Conservation (phyloP, 805 yeast species). For the Candida ulmi region DNA sequence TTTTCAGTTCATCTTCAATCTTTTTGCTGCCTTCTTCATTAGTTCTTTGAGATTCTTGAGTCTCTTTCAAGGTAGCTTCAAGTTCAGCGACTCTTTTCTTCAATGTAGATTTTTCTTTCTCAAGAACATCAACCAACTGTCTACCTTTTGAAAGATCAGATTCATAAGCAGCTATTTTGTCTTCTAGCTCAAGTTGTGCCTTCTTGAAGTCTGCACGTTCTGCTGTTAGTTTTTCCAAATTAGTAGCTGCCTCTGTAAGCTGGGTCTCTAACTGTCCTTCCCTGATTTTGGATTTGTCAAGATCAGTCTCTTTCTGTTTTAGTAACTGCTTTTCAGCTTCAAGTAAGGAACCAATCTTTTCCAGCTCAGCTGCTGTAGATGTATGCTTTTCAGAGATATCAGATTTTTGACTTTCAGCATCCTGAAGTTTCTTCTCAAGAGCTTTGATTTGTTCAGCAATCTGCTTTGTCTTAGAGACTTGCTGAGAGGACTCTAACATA, state of each 20-base stretch:
- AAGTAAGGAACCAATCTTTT: slow-evolving; percentile 26
- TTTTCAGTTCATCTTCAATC: slow-evolving; percentile 25
- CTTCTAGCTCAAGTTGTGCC: background rate
- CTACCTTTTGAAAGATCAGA: slow-evolving; percentile 23
- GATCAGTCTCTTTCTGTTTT: slow-evolving; percentile 39
- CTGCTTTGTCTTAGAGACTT: slow-evolving; percentile 51
- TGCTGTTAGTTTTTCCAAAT: background rate
- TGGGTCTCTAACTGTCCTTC: slow-evolving; percentile 29
- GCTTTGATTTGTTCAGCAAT: slow-evolving; percentile 50
- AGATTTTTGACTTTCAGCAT: slow-evolving; percentile 27
- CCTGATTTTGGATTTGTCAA: slow-evolving; percentile 37
- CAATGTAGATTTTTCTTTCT: slow-evolving; percentile 18
- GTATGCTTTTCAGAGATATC: slow-evolving; percentile 23
- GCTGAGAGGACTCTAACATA: slow-evolving; percentile 56
- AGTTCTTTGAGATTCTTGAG: slow-evolving; percentile 10
- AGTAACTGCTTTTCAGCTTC: slow-evolving; percentile 37
- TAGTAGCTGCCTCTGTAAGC: background rate
- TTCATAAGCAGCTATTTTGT: slow-evolving; percentile 9
- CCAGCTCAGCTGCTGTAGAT: slow-evolving; percentile 24
- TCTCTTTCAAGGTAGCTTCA: slow-evolving; percentile 13
- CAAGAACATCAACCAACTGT: slow-evolving; percentile 15
- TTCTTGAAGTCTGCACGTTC: background rate
- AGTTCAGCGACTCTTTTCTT: slow-evolving; percentile 14
- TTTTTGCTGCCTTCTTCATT: slow-evolving; percentile 9
- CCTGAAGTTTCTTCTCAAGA: slow-evolving; percentile 41